Conservation (phyloP, 108 stramenopile genomes). For the Skeletonema grethae region DNA sequence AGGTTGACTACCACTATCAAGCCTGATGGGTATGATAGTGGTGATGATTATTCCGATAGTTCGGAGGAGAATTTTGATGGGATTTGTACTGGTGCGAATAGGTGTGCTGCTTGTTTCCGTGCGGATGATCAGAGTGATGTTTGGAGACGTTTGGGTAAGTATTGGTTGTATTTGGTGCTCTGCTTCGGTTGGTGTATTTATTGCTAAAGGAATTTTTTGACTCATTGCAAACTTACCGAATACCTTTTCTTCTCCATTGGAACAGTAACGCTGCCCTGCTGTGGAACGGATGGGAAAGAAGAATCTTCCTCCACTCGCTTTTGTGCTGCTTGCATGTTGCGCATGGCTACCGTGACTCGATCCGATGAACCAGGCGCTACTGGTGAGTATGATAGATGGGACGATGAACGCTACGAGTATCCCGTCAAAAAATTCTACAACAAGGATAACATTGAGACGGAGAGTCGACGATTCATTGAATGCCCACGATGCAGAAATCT, state of each 20-base stretch:
- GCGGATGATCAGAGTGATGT: background rate
- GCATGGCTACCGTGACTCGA: background rate
- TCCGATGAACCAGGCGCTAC: constrained; percentile 2
- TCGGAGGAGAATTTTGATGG: background rate
- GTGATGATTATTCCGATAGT: background rate
- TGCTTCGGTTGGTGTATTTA: background rate
- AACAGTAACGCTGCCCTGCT: constrained; percentile 1
- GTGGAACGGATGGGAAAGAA: constrained; percentile 2
- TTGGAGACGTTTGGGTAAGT: constrained; percentile 2
- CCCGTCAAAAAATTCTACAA: constrained; percentile 4
- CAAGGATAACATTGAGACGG: background rate
- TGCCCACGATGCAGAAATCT: constrained; percentile 2
- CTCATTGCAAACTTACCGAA: background rate
- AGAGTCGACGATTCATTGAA: constrained; percentile 4
- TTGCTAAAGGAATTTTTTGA: background rate
- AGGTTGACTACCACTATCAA: background rate
- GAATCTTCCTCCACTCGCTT: constrained; percentile 4
- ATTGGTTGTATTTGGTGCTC: too few relatives aligned
- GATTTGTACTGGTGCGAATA: background rate
- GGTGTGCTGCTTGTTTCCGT: constrained; percentile 5
- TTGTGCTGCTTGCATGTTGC: background rate
- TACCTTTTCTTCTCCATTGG: background rate
- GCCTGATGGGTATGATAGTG: background rate
- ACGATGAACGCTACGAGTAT: constrained; percentile 3
- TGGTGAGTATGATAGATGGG: constrained; percentile 1